Conservation (phyloP, 2,329 filamentous ascomycete genomes). For the Xylaria sp. region DNA sequence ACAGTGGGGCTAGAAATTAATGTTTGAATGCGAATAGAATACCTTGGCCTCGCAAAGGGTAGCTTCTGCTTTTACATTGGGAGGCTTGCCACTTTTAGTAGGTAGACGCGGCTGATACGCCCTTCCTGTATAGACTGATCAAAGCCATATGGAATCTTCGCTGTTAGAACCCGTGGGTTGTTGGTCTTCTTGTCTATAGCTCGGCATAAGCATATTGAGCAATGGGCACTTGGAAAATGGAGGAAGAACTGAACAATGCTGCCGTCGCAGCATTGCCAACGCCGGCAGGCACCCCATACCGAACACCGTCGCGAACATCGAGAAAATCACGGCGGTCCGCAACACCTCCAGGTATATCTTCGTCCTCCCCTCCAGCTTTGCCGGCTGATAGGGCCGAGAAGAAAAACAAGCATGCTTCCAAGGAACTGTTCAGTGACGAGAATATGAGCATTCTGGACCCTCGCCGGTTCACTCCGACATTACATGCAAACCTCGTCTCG, state of each 20-base stretch:
- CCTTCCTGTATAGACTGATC: not conserved
- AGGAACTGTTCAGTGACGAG: constrained; percentile 72
- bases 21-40: constrained; percentile 36
- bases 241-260: constrained; percentile 68
- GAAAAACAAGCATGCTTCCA: constrained; percentile 62
- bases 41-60: constrained; percentile 39
- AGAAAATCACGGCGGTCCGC: constrained; percentile 72
- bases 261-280: constrained; percentile 72
- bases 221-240: constrained; percentile 70
- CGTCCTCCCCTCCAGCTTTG: constrained; percentile 66
- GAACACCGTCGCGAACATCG: constrained; percentile 73
- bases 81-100: constrained; percentile 1
- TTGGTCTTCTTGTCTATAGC: constrained; percentile 26
- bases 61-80: constrained; percentile 22
- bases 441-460: constrained; percentile 82
- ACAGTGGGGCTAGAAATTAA: constrained; percentile 42
- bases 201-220: constrained; percentile 31
- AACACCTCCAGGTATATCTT: constrained; percentile 69
- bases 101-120: constrained; percentile 14
- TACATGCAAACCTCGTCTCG: constrained; percentile 93
- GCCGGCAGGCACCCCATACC: constrained; percentile 76
- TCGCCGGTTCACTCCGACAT: constrained; percentile 89
- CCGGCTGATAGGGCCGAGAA: constrained; percentile 56
- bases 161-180: constrained; percentile 33
- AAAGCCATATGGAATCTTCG: constrained; percentile 10